Base-by-base conservation (phyloP, 2,329 filamentous ascomycete species). In the Emericellopsis atlantica region DNA sequence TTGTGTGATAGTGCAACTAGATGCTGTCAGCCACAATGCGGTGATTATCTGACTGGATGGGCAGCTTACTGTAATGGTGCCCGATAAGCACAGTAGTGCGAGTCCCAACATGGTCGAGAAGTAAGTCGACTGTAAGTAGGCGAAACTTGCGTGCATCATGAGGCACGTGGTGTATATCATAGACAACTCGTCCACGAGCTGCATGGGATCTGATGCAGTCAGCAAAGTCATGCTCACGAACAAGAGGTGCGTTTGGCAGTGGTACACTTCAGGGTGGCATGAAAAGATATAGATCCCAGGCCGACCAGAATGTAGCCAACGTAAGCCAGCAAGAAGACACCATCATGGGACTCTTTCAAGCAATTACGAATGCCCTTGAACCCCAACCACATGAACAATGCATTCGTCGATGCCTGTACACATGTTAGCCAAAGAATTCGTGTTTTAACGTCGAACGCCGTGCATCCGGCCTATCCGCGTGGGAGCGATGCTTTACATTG, bases 381-480 rank as follows among this genome's bases (percentile, higher is more conserved):
- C 7, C 86, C 86, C 16, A 94, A 72, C 58, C 72, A 84, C 50
- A 94, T 69, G 59, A 95, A 95, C 21, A 92, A 65, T 4, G 84
- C 57, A 57, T 95, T 95, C 29, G 87, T 95, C 26, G 89, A 52
- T 4, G 85, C 84, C 61, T 84, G 63, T 44, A 62, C 51, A 21
- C 18, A 21, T 5, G 18, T 21, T 21, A 21, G 5, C 18, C 4
- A 21, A 21, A 5, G 18, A 21, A 21, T 21, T 21, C 18, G 18
- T 21, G 18, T 3, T 21, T 21, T 21, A 21, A 21, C 24, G 8
- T n/a, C n/a, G n/a, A n/a, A n/a, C n/a, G n/a, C n/a, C n/a, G n/a
- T n/a, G n/a, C n/a, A 32, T 32, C 11, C 31, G 31, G 31, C 31
- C 11, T 12, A 15, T 15, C 11, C 15, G 31, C 31, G 31, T 32